Evolutionary conservation across 441 rosid genomes (phyloP), one percentile per base, ranked within the genome.

Genomic region (Populus hybrid): DNA sequence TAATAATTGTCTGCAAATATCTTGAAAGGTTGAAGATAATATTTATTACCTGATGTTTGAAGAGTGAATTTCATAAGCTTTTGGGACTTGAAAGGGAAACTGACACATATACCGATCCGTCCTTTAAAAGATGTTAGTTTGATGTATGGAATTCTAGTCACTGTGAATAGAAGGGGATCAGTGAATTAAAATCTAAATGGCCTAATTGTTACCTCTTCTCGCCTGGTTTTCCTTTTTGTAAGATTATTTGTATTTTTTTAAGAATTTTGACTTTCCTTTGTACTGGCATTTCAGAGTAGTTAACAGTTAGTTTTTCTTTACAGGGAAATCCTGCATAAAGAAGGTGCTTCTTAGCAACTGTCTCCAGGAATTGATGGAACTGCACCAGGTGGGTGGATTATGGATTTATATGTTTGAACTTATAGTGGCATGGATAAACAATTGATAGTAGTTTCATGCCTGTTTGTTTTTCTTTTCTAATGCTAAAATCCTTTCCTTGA

Each of bases 311-410:
- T 72, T 30, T 77, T 80, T 74, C 40, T 61, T 34, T 84, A 32
- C 90, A 96, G 99, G 97, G 78, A 96, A 86, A 86, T 97, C 98
- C 63, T 94, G 99, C 87, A 94, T 96, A 86, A 96, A 94, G 87
- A 94, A 93, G 88, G 92, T 96, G 78, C 89, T 94, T 75, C 98
- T 96, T 57, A 94, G 99, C 82, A 94, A 94, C 84, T 94, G 99
- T 87, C 97, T 96, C 46, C 99, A 96, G 84, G 98, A 96, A 86
- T 90, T 94, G 74, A 96, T 96, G 99, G 99, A 96, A 88, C 78
- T 96, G 84, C 99, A 96, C 85, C 99, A 96, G 24, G 24, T 24
- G 24, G 96, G 99, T 94, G 80, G 40, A 18, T 66, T 68, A 66
- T 26, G 46, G 32, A 30, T 30, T 76, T 74, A 57, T 63, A 14